Base-by-base conservation (phyloP, 176 grass and related monocot species). In the Carex parvula region DNA sequence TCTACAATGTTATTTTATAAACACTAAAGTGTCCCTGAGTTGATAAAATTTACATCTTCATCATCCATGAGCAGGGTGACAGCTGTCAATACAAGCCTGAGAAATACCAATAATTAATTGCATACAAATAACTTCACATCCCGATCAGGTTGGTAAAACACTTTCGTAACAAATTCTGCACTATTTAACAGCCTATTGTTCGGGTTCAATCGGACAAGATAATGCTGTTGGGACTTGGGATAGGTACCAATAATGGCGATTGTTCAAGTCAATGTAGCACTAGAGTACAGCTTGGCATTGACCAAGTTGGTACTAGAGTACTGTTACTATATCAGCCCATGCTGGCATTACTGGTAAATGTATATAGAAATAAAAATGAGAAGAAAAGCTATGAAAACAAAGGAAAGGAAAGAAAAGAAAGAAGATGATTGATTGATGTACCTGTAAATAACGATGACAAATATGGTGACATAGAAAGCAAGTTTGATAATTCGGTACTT, bases 371-470 rank as follows among this genome's bases (percentile, higher is more conserved):
- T 8, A 9, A 46, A 46, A 8, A 46, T 11, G 46, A 48, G 8
- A 48, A 48, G 46, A 48, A 11, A 50, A 50, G 5, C 46, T 78
- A 81, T 8, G 6, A n/a, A 26, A 26, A 26, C 26, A 26, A 26
- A 26, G 26, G 1, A 26, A 81, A 78, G 59, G n/a, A 79, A 67
- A 21, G 7, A 59, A 81, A 78, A 64, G n/a, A 79, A 67, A 21
- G 7, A 59, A 52, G 22, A 30, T 39, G 37, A 39, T 39, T 39
- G 37, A 39, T 39, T 39, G 37, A 39, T 83, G 58, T 87, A 98
- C 95, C 95, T 98, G 89, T 95, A 98, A 77, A 98, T 98, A 44
- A 90, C 90, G 85, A 98, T 87, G 62, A 98, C 86, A 93, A 98
- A 98, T 81, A 93, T 91, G 74, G 75, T 85, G 53, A 94, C 92